Evolutionary conservation across 208 protist species (phyloP).

Genomic region (Jaenimonas drosophilae): DNA sequence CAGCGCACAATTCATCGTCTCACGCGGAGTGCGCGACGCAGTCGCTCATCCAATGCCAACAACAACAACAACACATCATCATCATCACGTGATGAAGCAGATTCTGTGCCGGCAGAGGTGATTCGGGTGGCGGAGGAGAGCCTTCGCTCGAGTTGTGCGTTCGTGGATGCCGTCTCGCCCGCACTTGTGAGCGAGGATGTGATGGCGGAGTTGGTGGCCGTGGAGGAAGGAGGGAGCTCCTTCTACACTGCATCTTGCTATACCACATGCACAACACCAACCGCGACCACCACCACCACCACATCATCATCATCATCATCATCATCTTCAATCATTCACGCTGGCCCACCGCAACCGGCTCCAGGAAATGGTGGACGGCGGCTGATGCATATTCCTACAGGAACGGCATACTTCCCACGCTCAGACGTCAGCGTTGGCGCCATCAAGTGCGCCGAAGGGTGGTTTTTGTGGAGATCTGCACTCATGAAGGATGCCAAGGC

Average conservation of each 20-base stretch:
- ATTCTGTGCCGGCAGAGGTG: too few relatives aligned
- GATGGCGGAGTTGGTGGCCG: constrained; percentile 29
- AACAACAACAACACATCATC: too few relatives aligned
- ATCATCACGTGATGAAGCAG: too few relatives aligned
- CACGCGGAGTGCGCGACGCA: constrained; percentile 16
- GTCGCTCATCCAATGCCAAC: too few relatives aligned
- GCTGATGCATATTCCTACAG: constrained; percentile 27
- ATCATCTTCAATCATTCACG: too few relatives aligned
- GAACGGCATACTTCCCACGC: constrained; percentile 72
- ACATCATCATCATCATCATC: too few relatives aligned
- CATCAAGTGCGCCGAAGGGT: constrained; percentile 64
- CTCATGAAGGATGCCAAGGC: constrained; percentile 41
- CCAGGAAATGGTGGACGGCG: too few relatives aligned
- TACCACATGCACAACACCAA: too few relatives aligned
- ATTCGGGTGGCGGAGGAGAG: constrained; percentile 18
- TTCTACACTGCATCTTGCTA: too few relatives aligned
- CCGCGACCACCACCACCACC: too few relatives aligned
- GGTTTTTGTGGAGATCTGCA: constrained; percentile 66
- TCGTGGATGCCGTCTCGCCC: constrained; percentile 58
- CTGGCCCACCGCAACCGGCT: too few relatives aligned
- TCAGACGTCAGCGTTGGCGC: constrained; percentile 43
- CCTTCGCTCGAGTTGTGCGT: constrained; percentile 50
- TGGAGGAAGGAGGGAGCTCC: too few relatives aligned
- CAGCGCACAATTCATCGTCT: constrained; percentile 30
- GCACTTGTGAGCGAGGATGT: constrained; percentile 31